These are phyloP conservation scores for Lizonia empirigonia DNA, from an alignment of 2,329 filamentous ascomycete genomes.

Conservation along the genomic window DNA sequence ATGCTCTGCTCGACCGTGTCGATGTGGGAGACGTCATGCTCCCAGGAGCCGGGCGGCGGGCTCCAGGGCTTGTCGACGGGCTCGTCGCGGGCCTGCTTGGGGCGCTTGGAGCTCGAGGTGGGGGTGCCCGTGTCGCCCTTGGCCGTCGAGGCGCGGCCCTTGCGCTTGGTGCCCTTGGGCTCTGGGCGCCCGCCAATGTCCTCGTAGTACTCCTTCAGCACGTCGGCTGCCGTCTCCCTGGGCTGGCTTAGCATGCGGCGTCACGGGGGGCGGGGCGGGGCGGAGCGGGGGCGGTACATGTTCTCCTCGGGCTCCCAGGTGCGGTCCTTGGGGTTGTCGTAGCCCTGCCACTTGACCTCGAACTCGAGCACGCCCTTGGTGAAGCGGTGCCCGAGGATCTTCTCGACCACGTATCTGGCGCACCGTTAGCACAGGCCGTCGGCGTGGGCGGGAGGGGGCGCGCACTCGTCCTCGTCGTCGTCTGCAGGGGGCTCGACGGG, in stretches of 20 bases:
- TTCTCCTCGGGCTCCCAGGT: slow-evolving; percentile 84
- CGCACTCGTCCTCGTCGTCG: slow-evolving; percentile 52
- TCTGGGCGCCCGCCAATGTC: slow-evolving; percentile 67
- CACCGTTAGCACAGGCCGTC: slow-evolving; percentile 28
- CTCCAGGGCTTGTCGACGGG: slow-evolving; percentile 61
- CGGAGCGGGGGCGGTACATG: slow-evolving; percentile 60
- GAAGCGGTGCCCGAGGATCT: slow-evolving; percentile 70
- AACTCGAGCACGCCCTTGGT: slow-evolving; percentile 55
- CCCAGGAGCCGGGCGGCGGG: slow-evolving; percentile 76
- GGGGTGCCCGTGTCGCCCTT: slow-evolving; percentile 35
- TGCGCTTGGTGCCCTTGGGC: slow-evolving; percentile 62
- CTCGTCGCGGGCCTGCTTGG: slow-evolving; percentile 33
- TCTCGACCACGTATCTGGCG: slow-evolving; percentile 73
- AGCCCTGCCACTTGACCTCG: slow-evolving; percentile 82
- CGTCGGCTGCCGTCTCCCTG: slow-evolving; percentile 51
- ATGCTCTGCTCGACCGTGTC: slow-evolving; percentile 72
- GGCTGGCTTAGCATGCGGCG: slow-evolving; percentile 7
- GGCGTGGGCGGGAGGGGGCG: slow-evolving; percentile 17
- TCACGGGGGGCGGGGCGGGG: neutral
- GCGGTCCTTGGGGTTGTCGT: slow-evolving; percentile 69
- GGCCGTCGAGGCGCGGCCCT: slow-evolving; percentile 35
- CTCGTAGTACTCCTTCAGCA: slow-evolving; percentile 68
- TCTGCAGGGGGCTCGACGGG: slow-evolving; percentile 26
- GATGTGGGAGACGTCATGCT: slow-evolving; percentile 71
- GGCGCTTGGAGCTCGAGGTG: slow-evolving; percentile 30